A percentile compares a stretch with the other conserved stretches of the same genome.
These are phyloP conservation scores for Penicillium coprophilum DNA, from an alignment of 495 filamentous ascomycete species.

Conservation along the genomic window DNA sequence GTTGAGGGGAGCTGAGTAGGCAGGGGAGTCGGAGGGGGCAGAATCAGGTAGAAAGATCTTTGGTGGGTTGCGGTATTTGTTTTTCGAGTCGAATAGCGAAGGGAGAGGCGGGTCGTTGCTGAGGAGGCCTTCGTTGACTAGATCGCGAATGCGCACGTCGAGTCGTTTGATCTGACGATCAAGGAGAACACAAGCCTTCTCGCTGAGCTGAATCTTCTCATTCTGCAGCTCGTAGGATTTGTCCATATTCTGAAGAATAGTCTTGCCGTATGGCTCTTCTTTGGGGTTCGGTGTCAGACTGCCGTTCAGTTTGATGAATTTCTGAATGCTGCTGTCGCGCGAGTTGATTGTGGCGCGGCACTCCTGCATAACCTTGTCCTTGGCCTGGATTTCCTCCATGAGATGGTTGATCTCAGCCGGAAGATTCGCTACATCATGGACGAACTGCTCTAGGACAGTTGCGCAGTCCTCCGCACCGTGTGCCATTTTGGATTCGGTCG, in stretches of 20 bases:
- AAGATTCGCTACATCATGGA: slow-evolving; percentile 85
- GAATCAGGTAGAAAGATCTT: slow-evolving; percentile 50
- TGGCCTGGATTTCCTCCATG: slow-evolving; percentile 90
- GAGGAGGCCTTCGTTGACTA: slow-evolving; percentile 79
- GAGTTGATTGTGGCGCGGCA: slow-evolving; percentile 70
- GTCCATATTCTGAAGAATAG: slow-evolving; percentile 70
- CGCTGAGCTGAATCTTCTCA: slow-evolving; percentile 79
- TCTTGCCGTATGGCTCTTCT: slow-evolving; percentile 70
- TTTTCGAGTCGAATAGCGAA: slow-evolving; percentile 67
- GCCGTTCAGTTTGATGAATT: slow-evolving; percentile 83
- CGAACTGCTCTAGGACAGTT: slow-evolving; percentile 87
- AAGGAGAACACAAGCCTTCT: slow-evolving; percentile 73
- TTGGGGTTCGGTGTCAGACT: slow-evolving; percentile 81
- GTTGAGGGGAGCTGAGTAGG: slow-evolving; percentile 43
- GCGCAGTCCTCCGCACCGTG: slow-evolving; percentile 70
- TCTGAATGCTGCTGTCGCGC: slow-evolving; percentile 80
- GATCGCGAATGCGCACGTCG: slow-evolving; percentile 80
- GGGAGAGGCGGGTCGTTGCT: slow-evolving; percentile 74
- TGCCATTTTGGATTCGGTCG: slow-evolving; percentile 30
- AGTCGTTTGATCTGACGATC: slow-evolving; percentile 88
- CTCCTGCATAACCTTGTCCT: slow-evolving; percentile 77
- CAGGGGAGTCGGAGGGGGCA: slow-evolving; percentile 38
- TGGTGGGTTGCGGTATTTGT: slow-evolving; percentile 56
- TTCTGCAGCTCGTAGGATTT: slow-evolving; percentile 72
- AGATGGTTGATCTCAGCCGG: slow-evolving; percentile 89